Base-by-base conservation (phyloP, 306 rosid genomes). In the Ormosia semicastrata region DNA sequence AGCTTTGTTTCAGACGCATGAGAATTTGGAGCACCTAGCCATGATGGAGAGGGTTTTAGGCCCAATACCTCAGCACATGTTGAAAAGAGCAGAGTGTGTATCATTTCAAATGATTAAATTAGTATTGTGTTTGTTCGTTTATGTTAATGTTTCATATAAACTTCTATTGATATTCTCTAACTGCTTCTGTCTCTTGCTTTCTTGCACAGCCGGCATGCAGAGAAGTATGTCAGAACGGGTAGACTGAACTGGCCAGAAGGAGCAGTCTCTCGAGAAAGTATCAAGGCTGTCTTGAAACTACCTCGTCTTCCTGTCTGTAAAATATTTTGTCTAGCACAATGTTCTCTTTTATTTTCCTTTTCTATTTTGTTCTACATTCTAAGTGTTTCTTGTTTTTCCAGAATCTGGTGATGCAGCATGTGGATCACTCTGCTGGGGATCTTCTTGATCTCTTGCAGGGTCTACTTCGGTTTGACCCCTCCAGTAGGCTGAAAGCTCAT, bases 11-110 rank as follows among this genome's bases (percentile, higher is more conserved):
- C 94, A 92, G 82, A 92, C 97, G 8, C 97, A 92, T 9, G 97
- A 92, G 80, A 92, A 92, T 80, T 84, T 92, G 53, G 94, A 92
- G 82, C 97, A 92, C 81, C 89, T 92, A 1, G 92, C 97, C 12
- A 92, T 92, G 97, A 92, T 92, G 97, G 97, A 92, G 83, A 85
- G 94, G 18, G 94, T 87, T 41, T 85, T 92, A 14, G 97, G 97
- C 3, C 86, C 88, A 41, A 37, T 90, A 17, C 92, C 94, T 0
- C 90, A 80, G 84, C 90, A 87, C 11, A 80, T 90, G 75, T 72
- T 90, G 66, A 88, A 85, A 84, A 88, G 85, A 82, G 86, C 83
- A 34, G 90, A 88, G 97, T 92, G 60, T 53, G 97, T 79, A 41
- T 47, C 67, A 15, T 66, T 79, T 36, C 52, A 30, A 66, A 71